These are phyloP conservation scores for Byssothecium circinans DNA, from an alignment of 2,329 filamentous ascomycete genomes.

Conservation along the genomic window DNA sequence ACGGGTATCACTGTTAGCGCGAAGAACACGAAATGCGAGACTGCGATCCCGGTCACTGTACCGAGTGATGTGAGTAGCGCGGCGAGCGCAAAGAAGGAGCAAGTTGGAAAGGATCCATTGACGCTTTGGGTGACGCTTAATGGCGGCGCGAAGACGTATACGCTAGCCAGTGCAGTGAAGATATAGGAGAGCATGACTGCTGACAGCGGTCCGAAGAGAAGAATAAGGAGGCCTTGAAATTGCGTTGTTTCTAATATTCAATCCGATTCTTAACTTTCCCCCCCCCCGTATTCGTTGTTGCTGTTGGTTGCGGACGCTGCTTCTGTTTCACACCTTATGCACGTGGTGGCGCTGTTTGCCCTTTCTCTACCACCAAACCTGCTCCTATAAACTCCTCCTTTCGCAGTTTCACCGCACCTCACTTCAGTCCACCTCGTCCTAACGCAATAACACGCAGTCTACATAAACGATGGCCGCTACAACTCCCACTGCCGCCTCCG, in stretches of 20 bases:
- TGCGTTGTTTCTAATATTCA: background rate
- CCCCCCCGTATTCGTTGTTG: too few species aligned
- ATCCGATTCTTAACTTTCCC: background rate
- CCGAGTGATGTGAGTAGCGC: constrained; percentile 47
- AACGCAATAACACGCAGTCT: too few species aligned
- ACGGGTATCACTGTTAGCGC: constrained; percentile 50
- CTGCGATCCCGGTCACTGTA: constrained; percentile 56
- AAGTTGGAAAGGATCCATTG: constrained; percentile 50
- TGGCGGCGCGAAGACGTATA: constrained; percentile 23
- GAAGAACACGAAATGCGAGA: constrained; percentile 51
- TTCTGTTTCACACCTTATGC: too few species aligned
- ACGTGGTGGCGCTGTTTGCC: too few species aligned
- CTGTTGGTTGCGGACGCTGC: too few species aligned
- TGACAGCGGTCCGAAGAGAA: background rate
- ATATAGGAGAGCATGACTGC: background rate
- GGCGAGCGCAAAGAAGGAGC: constrained; percentile 48
- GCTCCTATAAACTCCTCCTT: too few species aligned
- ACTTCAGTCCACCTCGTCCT: too few species aligned
- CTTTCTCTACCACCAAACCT: too few species aligned
- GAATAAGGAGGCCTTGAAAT: background rate
- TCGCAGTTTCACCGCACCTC: too few species aligned
- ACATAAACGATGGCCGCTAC: background rate
- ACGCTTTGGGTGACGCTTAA: constrained; percentile 35
- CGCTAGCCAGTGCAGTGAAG: constrained; percentile 4
- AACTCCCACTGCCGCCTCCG: background rate